phyloP scores from a whole-genome alignment of 306 rosid genomes.

The Arachis stenosperma region DNA sequence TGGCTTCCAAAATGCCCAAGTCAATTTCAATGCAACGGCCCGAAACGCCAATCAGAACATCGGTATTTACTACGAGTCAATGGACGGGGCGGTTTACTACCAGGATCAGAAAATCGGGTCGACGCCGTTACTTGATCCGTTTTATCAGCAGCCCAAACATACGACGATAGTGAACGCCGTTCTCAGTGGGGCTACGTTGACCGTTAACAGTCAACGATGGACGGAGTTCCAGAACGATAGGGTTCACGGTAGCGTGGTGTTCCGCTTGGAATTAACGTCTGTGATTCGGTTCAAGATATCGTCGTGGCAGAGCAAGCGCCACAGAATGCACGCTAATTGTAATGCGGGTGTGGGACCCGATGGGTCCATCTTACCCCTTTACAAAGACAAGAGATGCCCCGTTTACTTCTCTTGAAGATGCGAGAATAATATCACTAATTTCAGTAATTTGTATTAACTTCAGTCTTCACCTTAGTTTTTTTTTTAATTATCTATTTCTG shows the following conservation, averaged over 20 bases:
- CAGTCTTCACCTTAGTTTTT: background rate
- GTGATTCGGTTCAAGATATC: slow-evolving; percentile 64
- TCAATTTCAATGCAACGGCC: slow-evolving; percentile 54
- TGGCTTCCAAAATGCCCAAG: slow-evolving; percentile 56
- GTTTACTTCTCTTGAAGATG: slow-evolving; percentile 66
- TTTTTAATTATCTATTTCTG: background rate
- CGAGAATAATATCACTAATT: background rate
- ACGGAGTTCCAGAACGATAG: slow-evolving; percentile 64
- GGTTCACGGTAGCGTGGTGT: slow-evolving; percentile 58
- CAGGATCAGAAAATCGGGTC: slow-evolving; percentile 64
- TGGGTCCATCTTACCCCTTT: slow-evolving; percentile 55
- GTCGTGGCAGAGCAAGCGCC: slow-evolving; percentile 68
- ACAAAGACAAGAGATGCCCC: slow-evolving; percentile 62
- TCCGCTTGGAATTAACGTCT: slow-evolving; percentile 63
- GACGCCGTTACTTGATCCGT: slow-evolving; percentile 46
- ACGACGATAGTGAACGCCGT: slow-evolving; percentile 49
- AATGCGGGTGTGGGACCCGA: slow-evolving; percentile 67
- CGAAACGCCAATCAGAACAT: slow-evolving; percentile 80
- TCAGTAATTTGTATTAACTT: background rate
- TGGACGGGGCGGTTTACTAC: slow-evolving; percentile 62
- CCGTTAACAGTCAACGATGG: slow-evolving; percentile 61
- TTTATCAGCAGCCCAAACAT: slow-evolving; percentile 71
- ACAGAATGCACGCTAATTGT: slow-evolving; percentile 75
- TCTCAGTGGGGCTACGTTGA: slow-evolving; percentile 56
- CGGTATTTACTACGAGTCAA: slow-evolving; percentile 59